These are phyloP conservation scores for Kodamaea laetipori DNA, from an alignment of 805 yeast species.

Conservation along the genomic window DNA sequence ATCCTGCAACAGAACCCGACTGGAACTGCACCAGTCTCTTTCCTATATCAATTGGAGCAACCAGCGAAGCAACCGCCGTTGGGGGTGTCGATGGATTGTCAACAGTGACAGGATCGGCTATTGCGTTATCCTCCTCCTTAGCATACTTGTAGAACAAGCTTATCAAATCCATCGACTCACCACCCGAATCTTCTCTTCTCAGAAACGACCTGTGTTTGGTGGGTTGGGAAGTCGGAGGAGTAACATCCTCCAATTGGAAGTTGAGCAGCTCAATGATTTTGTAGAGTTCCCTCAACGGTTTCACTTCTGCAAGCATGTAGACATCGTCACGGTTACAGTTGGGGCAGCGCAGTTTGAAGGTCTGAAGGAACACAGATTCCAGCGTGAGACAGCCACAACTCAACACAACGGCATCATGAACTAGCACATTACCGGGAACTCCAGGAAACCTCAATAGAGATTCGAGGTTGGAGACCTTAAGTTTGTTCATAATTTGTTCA, in stretches of 20 bases:
- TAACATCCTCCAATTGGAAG: constrained; percentile 10
- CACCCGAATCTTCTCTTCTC: constrained; percentile 1
- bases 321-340: constrained; percentile 16
- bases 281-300: constrained; percentile 38
- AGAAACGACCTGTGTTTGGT: constrained; percentile 4
- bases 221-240: constrained; percentile 7
- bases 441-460: constrained; percentile 29
- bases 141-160: constrained; percentile 43
- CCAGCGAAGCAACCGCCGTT: not conserved
- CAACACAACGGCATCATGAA: constrained; percentile 38
- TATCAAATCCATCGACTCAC: constrained; percentile 31
- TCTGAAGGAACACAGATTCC: constrained; percentile 27
- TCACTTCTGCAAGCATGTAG: constrained; percentile 27
- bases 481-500: constrained; percentile 16
- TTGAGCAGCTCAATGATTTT: constrained; percentile 25
- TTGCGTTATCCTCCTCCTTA: constrained; percentile 31
- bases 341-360: constrained; percentile 11
- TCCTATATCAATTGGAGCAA: constrained; percentile 10
- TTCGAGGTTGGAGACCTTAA: constrained; percentile 27
- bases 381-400: constrained; percentile 45
- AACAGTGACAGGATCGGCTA: not conserved
- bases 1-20: not conserved
- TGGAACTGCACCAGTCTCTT: constrained; percentile 9
- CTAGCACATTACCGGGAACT: constrained; percentile 15
- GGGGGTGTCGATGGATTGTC: constrained; percentile 2